These are phyloP conservation scores for Verticillium isaacii DNA, from an alignment of 2,329 filamentous ascomycete genomes.

Conservation along the genomic window DNA sequence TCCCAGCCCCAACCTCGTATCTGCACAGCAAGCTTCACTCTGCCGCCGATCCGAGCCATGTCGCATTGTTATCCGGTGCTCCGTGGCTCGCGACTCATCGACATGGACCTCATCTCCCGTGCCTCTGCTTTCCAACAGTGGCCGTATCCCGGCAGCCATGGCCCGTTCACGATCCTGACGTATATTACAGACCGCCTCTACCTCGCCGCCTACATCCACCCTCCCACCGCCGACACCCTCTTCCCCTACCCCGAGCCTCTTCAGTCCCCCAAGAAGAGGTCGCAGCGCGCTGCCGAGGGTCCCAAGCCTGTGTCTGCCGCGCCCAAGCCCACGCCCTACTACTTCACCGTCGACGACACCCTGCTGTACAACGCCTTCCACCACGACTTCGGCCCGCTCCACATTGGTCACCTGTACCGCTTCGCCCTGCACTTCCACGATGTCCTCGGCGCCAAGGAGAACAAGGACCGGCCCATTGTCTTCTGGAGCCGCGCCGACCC, in stretches of 20 bases:
- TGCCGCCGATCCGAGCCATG: slow-evolving; percentile 12
- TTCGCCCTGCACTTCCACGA: slow-evolving; percentile 96
- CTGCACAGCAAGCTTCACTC: slow-evolving; percentile 2
- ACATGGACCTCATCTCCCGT: not conserved
- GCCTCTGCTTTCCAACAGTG: not conserved
- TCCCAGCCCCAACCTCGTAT: not conserved
- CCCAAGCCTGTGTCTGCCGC: slow-evolving; percentile 25
- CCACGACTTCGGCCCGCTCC: slow-evolving; percentile 94
- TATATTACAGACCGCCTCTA: slow-evolving; percentile 76
- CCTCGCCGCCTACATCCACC: slow-evolving; percentile 82
- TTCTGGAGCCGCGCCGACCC: slow-evolving; percentile 95
- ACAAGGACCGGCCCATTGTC: slow-evolving; percentile 84
- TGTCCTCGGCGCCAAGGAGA: slow-evolving; percentile 84
- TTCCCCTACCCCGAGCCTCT: slow-evolving; percentile 74
- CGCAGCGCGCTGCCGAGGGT: slow-evolving; percentile 56
- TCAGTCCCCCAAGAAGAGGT: slow-evolving; percentile 28
- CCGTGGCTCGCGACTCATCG: not conserved
- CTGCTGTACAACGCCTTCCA: slow-evolving; percentile 98
- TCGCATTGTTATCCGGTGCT: slow-evolving; percentile 25
- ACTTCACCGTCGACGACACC: slow-evolving; percentile 91
- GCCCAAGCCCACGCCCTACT: slow-evolving; percentile 65
- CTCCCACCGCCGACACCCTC: slow-evolving; percentile 74
- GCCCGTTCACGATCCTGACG: slow-evolving; percentile 29
- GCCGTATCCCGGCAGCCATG: slow-evolving; percentile 15
- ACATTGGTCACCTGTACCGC: slow-evolving; percentile 94